phyloP scores from a whole-genome alignment of 257 asterid species.

The Ligustrum vulgare region DNA sequence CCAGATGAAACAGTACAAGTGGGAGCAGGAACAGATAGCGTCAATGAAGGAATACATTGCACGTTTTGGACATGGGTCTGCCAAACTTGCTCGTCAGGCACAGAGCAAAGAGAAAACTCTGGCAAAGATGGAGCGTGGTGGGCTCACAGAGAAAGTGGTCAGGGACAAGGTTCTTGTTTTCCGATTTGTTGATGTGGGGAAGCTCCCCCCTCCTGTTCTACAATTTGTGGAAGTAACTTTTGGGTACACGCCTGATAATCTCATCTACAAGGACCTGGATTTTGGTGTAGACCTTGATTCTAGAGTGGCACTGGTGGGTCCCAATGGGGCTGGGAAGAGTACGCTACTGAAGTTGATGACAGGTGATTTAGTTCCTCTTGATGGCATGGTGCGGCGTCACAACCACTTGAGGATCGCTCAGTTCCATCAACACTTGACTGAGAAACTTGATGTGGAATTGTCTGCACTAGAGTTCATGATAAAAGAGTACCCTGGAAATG shows the following conservation, averaged over 20 bases:
- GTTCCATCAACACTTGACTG: conserved; percentile 93
- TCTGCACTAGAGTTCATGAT: conserved; percentile 79
- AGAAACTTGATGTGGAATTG: conserved; percentile 81
- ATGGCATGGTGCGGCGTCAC: conserved; percentile 97
- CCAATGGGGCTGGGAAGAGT: conserved; percentile 99
- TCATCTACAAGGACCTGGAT: conserved; percentile 80
- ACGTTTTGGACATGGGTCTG: conserved; percentile 98
- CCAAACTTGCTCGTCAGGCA: conserved; percentile 99
- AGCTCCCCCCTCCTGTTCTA: conserved; percentile 97
- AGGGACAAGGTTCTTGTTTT: conserved; percentile 74
- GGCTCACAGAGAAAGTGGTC: conserved; percentile 83
- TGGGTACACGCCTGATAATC: conserved; percentile 88
- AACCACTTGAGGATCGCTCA: conserved; percentile 93
- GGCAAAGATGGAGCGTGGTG: conserved; percentile 99
- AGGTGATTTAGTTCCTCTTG: conserved; percentile 78
- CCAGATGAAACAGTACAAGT: conserved; percentile 95
- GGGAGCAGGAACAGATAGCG: conserved; percentile 99
- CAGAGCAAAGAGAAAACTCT: conserved; percentile 96
- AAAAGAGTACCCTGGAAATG: conserved; percentile 88
- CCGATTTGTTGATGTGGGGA: conserved; percentile 82
- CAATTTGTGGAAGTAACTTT: conserved; percentile 90
- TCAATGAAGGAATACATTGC: conserved; percentile 97
- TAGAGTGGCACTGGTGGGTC: conserved; percentile 93
- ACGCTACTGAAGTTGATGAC: conserved; percentile 96
- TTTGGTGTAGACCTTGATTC: conserved; percentile 98